phyloP scores from a whole-genome alignment of 2,329 filamentous ascomycete genomes.

The Dactylellina leptospora region DNA sequence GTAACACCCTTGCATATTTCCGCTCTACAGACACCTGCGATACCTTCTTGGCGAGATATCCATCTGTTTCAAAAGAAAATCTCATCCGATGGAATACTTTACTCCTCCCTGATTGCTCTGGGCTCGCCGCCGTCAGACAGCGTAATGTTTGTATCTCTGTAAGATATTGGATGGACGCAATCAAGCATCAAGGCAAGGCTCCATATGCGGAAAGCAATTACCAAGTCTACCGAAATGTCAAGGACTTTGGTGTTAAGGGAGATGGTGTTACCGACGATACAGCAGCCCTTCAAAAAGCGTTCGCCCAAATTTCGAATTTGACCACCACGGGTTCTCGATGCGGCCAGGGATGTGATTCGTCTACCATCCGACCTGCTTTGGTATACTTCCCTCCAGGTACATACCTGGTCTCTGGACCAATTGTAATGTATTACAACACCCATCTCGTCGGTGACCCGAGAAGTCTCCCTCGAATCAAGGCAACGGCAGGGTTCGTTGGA shows the following conservation, averaged over 20 bases:
- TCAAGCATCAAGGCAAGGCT: constrained; percentile 38
- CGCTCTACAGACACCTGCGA: constrained; percentile 23
- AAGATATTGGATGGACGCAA: constrained; percentile 38
- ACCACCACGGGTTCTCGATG: constrained; percentile 80
- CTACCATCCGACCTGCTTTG: constrained; percentile 81
- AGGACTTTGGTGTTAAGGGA: constrained; percentile 45
- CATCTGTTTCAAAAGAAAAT: constrained; percentile 4
- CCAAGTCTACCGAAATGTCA: constrained; percentile 48
- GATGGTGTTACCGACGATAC: constrained; percentile 76
- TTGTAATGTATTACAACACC: constrained; percentile 90
- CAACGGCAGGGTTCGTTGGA: constrained; percentile 74
- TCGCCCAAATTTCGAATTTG: constrained; percentile 78
- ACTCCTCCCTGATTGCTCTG: constrained; percentile 18
- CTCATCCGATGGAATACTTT: constrained; percentile 31
- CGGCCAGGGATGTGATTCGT: constrained; percentile 81
- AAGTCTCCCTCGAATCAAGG: constrained; percentile 72
- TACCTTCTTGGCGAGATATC: constrained; percentile 13
- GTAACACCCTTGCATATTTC: constrained; percentile 24
- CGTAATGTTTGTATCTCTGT: constrained; percentile 12
- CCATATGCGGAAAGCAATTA: constrained; percentile 36
- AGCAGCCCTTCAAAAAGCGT: too few relatives aligned
- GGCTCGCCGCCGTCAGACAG: background rate
- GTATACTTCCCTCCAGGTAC: constrained; percentile 88
- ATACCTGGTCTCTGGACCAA: constrained; percentile 80
- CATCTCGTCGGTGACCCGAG: constrained; percentile 80